Conservation (phyloP, 2,329 filamentous ascomycete genomes). For the Cercospora zeae-maydis region DNA sequence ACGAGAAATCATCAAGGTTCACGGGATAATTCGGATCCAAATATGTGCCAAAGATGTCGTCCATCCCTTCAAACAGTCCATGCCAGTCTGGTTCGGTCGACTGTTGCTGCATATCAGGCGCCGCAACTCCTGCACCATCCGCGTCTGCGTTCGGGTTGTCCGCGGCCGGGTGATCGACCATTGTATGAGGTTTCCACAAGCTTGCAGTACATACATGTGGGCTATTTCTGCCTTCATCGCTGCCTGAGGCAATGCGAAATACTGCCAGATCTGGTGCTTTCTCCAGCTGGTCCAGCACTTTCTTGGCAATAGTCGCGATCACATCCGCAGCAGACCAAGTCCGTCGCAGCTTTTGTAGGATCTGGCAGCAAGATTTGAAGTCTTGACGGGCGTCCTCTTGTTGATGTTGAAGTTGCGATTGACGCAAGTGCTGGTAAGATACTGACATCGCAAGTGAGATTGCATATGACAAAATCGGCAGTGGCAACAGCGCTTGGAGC, state of each 20-base stretch:
- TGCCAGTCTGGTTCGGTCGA: conserved; percentile 13
- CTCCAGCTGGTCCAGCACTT: conserved; percentile 34
- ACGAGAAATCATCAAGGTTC: conserved; percentile 35
- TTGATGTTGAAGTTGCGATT: conserved; percentile 48
- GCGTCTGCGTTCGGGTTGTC: conserved; percentile 7
- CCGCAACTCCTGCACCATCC: not conserved
- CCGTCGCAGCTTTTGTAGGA: conserved; percentile 44
- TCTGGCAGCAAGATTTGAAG: conserved; percentile 43
- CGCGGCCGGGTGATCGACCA: conserved; percentile 17
- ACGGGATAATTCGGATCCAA: conserved; percentile 36
- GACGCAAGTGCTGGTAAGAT: conserved; percentile 55
- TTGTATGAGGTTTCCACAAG: conserved; percentile 21
- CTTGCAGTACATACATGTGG: conserved; percentile 24
- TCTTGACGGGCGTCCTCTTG: conserved; percentile 47
- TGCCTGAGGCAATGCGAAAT: conserved; percentile 27
- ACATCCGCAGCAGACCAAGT: conserved; percentile 48
- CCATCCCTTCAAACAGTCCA: conserved; percentile 35
- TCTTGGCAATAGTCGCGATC: conserved; percentile 39
- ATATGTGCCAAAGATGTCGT: conserved; percentile 36
- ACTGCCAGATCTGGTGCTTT: conserved; percentile 28
- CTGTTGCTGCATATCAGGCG: conserved; percentile 2
- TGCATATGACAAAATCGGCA: conserved; percentile 56
- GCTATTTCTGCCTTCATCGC: conserved; percentile 14
- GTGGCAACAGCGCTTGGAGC: conserved; percentile 46
- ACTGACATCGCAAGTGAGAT: conserved; percentile 55